These are phyloP conservation scores for Tricholomella constricta DNA, from an alignment of 768 basidiomycete genomes.

Conservation along the genomic window DNA sequence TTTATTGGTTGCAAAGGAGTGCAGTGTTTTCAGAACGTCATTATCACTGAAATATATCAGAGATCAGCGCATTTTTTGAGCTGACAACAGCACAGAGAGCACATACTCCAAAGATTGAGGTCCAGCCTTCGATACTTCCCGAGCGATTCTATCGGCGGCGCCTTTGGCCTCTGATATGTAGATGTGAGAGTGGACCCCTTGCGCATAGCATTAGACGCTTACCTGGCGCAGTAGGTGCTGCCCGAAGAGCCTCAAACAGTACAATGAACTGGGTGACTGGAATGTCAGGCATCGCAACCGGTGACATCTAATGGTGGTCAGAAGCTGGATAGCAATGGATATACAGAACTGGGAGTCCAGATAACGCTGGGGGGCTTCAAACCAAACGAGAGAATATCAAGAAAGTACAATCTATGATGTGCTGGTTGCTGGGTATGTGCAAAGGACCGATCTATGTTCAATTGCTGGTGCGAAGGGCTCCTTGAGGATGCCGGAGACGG, in stretches of 20 bases:
- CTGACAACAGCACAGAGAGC: not conserved
- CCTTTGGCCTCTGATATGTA: slow-evolving; percentile 72
- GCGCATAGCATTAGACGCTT: slow-evolving; percentile 12
- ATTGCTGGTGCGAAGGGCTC: not conserved
- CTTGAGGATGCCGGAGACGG: slow-evolving; percentile 6
- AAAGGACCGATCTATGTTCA: not conserved
- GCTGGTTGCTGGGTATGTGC: slow-evolving; percentile 7
- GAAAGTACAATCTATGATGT: slow-evolving; percentile 10
- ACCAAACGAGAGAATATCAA: not conserved
- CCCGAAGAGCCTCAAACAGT: slow-evolving; percentile 51
- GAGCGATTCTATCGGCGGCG: slow-evolving; percentile 78
- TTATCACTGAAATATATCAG: slow-evolving; percentile 47
- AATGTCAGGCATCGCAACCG: slow-evolving; percentile 49
- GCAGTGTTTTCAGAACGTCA: slow-evolving; percentile 63
- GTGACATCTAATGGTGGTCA: slow-evolving; percentile 45
- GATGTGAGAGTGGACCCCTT: slow-evolving; percentile 6
- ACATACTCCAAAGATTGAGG: slow-evolving; percentile 61
- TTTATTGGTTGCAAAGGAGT: slow-evolving; percentile 74
- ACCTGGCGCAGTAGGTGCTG: slow-evolving; percentile 68
- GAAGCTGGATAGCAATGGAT: slow-evolving; percentile 23
- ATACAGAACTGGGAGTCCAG: slow-evolving; percentile 25
- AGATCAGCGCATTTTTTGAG: not conserved
- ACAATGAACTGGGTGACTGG: slow-evolving; percentile 45
- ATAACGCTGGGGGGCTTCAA: not conserved
- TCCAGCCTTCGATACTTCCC: slow-evolving; percentile 66